phyloP scores from a whole-genome alignment of 2,329 filamentous ascomycete species.

The Trichothecium sympodiale region DNA sequence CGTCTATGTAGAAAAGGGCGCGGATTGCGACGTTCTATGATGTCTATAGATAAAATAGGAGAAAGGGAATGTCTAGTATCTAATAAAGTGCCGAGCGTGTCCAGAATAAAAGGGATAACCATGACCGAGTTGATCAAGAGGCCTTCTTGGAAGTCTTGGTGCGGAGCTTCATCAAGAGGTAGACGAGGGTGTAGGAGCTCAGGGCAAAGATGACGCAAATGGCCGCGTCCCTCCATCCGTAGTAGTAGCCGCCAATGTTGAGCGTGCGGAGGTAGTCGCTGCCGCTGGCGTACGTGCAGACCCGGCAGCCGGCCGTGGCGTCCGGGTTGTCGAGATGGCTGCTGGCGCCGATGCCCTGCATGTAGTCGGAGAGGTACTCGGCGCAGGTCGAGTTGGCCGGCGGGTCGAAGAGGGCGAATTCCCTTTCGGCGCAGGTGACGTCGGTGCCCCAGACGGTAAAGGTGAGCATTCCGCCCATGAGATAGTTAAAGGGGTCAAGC shows the following conservation, averaged over 20 bases:
- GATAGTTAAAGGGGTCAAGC: conserved; percentile 51
- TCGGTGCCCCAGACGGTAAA: conserved; percentile 36
- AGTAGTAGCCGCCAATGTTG: conserved; percentile 49
- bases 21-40: no score
- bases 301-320: conserved; percentile 41
- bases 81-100: no score
- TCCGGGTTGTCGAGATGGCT: conserved; percentile 49
- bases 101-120: no score
- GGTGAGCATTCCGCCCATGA: conserved; percentile 43
- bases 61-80: no score
- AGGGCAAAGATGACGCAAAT: conserved; percentile 46
- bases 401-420: conserved; percentile 42
- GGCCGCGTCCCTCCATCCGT: conserved; percentile 55
- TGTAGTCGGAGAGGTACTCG: conserved; percentile 43
- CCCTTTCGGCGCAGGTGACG: conserved; percentile 33
- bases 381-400: conserved; percentile 41
- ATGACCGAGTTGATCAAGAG: no score
- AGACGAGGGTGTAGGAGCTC: conserved; percentile 39
- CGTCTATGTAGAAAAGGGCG: no score
- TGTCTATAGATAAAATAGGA: no score
- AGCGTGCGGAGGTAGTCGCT: conserved; percentile 48
- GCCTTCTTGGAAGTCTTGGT: conserved; percentile 37
- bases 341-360: conserved; percentile 31
- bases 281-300: conserved; percentile 49
- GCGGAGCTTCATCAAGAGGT: conserved; percentile 33